Evolutionary conservation across 805 yeast genomes (phyloP), one percentile per base, ranked within the genome.

Genomic region (Priceomyces medius): DNA sequence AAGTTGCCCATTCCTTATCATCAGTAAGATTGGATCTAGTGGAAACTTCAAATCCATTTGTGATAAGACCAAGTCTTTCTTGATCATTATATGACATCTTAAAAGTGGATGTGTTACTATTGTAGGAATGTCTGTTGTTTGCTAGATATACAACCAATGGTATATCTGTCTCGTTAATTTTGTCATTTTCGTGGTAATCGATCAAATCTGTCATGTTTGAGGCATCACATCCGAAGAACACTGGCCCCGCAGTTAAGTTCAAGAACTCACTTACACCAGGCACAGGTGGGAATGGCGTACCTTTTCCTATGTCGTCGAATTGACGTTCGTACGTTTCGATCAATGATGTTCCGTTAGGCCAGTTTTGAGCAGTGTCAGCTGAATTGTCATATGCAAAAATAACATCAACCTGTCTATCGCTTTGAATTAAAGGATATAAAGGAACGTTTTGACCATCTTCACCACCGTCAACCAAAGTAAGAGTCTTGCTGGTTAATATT

Each of bases 151-250:
- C 79, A 28, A 88, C 74, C 44, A 88, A 69, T 2, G 96, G 96
- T 9, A 63, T 43, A 31, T 61, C 67, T 3, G 65, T 58, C 10
- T 50, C 48, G 33, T 58, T 56, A 12, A 56, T 40, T 24, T 49
- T 43, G 17, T 37, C 33, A 27, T 54, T 49, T 3, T 43, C 53
- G 35, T 55, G 60, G 33, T 24, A 32, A 2, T 71, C 55, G 4
- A 50, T 42, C 50, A 83, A 67, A n/a, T 63, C 67, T 3, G 88
- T 79, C 55, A 83, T 65, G 54, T 82, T 82, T 1, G 64, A 50
- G 3, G 87, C 73, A 55, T 85, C 74, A 63, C 96, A 88, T 21
- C 96, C 96, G 61, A 88, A 88, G 64, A 88, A 88, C 1, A 81
- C 74, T 35, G 96, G 96, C 44, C 64, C 73, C 17, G 81, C 68